Evolutionary conservation across 2,329 filamentous ascomycete genomes (phyloP), one percentile per base, ranked within the genome.

Genomic region (Hypoxylon sp.): DNA sequence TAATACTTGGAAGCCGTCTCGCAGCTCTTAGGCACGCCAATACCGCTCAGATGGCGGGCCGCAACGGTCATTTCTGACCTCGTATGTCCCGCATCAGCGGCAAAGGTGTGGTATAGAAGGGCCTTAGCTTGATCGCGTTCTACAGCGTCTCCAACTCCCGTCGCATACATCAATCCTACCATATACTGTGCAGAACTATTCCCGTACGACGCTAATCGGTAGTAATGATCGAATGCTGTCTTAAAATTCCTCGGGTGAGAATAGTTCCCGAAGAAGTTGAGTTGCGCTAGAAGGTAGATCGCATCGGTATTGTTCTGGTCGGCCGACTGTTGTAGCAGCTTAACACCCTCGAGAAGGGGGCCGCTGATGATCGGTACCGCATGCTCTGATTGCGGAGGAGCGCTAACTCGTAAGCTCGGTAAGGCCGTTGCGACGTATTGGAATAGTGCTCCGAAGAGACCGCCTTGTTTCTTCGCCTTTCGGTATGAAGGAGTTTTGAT

Each of bases 181-280:
- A 99, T 98, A 80, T 97, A 92, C 79, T 98, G 94, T 1, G 96
- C 96, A 11, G 95, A 97, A 71, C 89, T 91, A 80, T 99, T 98
- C 48, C 95, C 96, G 72, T 92, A 79, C 17, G 86, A 85, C 2
- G 95, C 93, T 59, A 99, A 86, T 68, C 90, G 86, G 69, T 92
- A 85, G 80, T 98, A 99, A 82, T 93, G 88, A 71, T 87, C 85
- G 78, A 97, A 97, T 0, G 96, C 93, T 52, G 88, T 85, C 33
- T 87, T 84, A 73, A 97, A 94, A 78, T 98, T 90, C 71, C 91
- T 87, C 1, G 95, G 94, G 76, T 98, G 88, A 22, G 93, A 92
- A 80, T 91, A 97, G 80, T 98, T 98, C 78, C 96, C 96, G 76
- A 96, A 94, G 81, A 98, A 98, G 83, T 97, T 97, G 86, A 99